phyloP scores from a whole-genome alignment of 2,329 filamentous ascomycete genomes.

The Beauveria varroae region DNA sequence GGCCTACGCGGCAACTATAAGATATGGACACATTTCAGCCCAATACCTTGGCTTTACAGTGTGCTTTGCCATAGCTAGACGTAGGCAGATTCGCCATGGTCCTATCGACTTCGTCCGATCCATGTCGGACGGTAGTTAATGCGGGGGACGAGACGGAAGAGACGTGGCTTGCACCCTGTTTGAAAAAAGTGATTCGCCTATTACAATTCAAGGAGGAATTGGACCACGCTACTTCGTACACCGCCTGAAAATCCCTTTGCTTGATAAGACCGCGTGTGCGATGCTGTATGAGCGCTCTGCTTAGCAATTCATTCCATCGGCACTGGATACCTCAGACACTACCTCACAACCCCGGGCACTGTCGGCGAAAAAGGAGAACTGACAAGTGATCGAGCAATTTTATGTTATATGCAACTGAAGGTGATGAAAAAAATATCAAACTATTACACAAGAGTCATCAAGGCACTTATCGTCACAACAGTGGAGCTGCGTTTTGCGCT shows the following conservation, averaged over 20 bases:
- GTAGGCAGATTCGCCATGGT: background rate
- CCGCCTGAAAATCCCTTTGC: background rate
- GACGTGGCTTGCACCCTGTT: background rate
- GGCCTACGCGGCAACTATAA: slow-evolving; percentile 1
- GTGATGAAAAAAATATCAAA: too few relatives aligned
- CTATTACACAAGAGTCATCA: too few relatives aligned
- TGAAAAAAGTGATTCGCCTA: background rate
- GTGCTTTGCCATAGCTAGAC: background rate
- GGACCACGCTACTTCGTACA: background rate
- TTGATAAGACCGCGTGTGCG: background rate
- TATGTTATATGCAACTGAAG: background rate
- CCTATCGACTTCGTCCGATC: background rate
- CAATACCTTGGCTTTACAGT: background rate
- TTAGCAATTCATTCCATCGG: background rate
- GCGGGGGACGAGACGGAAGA: background rate
- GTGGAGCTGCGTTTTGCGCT: background rate
- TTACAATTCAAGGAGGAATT: background rate
- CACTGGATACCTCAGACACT: background rate
- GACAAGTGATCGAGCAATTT: background rate
- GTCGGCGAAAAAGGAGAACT: background rate
- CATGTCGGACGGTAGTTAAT: background rate
- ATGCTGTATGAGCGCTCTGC: background rate
- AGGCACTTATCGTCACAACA: background rate
- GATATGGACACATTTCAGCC: background rate
- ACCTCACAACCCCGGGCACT: background rate